These are phyloP conservation scores for Picea glauca DNA, from an alignment of 75 land plant species.

Conservation along the genomic window DNA sequence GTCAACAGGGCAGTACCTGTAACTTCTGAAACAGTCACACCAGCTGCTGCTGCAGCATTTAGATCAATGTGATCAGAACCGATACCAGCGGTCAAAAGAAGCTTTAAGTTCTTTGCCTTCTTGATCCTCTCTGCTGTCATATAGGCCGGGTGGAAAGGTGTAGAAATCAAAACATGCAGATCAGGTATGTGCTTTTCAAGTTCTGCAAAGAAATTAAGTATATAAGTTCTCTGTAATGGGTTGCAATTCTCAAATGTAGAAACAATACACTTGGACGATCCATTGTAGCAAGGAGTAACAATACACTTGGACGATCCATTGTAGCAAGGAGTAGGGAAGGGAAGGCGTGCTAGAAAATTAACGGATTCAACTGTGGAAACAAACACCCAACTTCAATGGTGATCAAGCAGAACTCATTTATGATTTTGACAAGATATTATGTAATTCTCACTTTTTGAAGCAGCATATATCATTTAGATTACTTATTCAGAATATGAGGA, in stretches of 20 bases:
- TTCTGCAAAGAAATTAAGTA: slow-evolving; percentile 34
- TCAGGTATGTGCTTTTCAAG: slow-evolving; percentile 86
- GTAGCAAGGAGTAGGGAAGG: no score
- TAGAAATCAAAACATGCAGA: slow-evolving; percentile 77
- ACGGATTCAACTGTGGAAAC: background rate
- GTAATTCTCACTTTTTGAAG: no score
- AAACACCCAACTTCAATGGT: no score
- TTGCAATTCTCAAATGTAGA: no score
- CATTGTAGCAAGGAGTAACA: no score
- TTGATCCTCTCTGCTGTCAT: slow-evolving; percentile 85
- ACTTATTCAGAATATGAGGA: no score
- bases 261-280: no score
- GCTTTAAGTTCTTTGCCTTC: slow-evolving; percentile 82
- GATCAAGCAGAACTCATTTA: background rate
- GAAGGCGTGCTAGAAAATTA: background rate
- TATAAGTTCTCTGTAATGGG: background rate
- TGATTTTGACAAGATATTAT: no score
- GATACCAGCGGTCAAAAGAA: slow-evolving; percentile 90
- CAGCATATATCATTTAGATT: no score
- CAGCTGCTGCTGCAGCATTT: slow-evolving; percentile 72
- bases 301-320: no score
- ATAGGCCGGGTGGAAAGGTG: slow-evolving; percentile 98
- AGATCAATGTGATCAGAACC: slow-evolving; percentile 98
- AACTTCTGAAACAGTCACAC: slow-evolving; percentile 92
- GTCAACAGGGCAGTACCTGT: slow-evolving; percentile 34